phyloP scores from a whole-genome alignment of 164 flowering plant species.

The Dillenia turbinata region DNA sequence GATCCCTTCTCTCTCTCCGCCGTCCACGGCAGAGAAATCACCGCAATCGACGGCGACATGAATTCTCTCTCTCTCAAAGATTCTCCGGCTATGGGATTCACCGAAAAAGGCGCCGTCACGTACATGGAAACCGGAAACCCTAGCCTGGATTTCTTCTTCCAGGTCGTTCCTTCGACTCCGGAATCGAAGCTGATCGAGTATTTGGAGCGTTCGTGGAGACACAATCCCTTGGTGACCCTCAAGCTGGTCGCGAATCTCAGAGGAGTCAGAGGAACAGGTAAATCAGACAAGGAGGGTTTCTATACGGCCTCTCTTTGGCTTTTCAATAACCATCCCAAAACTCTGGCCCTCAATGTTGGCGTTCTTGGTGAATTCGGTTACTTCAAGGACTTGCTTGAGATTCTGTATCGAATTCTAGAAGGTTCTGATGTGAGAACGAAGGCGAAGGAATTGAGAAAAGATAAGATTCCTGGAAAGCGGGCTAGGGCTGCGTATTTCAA shows the following conservation, averaged over 20 bases:
- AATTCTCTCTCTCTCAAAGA: no score
- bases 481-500: no score
- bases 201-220: conserved; percentile 34
- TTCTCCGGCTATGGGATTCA: conserved; percentile 24
- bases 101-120: conserved; percentile 41
- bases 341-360: conserved; percentile 25
- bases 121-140: conserved; percentile 46
- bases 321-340: conserved; percentile 37
- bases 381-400: conserved; percentile 34
- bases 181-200: conserved; percentile 15
- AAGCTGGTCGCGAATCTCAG: conserved; percentile 53
- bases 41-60: no score
- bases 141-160: conserved; percentile 67
- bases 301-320: conserved; percentile 41
- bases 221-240: conserved; percentile 36
- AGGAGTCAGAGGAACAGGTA: conserved; percentile 56
- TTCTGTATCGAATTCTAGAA: conserved; percentile 29
- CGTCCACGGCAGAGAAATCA: no score
- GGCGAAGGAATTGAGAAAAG: conserved; percentile 1
- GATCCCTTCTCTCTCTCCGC: no score
- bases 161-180: conserved; percentile 43
- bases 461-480: no score
- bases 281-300: conserved; percentile 37
- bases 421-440: conserved; percentile 22
- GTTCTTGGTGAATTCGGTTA: conserved; percentile 32